Evolutionary conservation across 2,329 filamentous ascomycete genomes (phyloP).

Genomic region (Nothophoma quercina): DNA sequence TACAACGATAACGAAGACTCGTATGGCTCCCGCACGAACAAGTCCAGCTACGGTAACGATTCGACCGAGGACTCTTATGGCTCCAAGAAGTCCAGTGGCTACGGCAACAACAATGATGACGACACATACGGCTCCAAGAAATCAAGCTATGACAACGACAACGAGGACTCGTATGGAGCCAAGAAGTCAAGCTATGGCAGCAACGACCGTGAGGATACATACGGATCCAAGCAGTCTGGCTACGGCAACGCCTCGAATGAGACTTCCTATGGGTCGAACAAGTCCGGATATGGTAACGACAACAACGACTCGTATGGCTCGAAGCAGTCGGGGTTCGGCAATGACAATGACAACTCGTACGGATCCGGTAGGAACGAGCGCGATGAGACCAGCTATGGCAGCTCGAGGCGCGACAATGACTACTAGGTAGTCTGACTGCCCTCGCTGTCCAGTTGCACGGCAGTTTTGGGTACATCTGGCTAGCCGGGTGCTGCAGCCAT

Average conservation of each 20-base stretch:
- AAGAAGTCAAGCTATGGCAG: conserved; percentile 11
- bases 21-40: conserved; percentile 1
- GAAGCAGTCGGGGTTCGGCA: not conserved
- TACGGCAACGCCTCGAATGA: not conserved
- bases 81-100: conserved; percentile 1
- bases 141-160: not conserved
- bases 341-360: conserved; percentile 1
- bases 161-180: not conserved
- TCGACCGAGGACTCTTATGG: conserved; percentile 4
- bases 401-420: conserved; percentile 13
- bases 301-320: conserved; percentile 2
- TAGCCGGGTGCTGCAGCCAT: too few species aligned
- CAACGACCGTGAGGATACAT: not conserved
- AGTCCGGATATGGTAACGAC: not conserved
- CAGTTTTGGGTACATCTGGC: too few species aligned
- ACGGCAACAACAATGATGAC: not conserved
- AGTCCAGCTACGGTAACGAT: not conserved
- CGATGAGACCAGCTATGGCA: conserved; percentile 2
- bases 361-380: conserved; percentile 3
- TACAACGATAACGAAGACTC: conserved; percentile 6
- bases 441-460: too few species aligned
- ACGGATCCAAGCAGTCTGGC: not conserved
- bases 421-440: too few species aligned
- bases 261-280: not conserved
- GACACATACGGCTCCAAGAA: conserved; percentile 1